These are phyloP conservation scores for Fallopia convolvulus DNA, from an alignment of 148 eudicot species.

Conservation along the genomic window DNA sequence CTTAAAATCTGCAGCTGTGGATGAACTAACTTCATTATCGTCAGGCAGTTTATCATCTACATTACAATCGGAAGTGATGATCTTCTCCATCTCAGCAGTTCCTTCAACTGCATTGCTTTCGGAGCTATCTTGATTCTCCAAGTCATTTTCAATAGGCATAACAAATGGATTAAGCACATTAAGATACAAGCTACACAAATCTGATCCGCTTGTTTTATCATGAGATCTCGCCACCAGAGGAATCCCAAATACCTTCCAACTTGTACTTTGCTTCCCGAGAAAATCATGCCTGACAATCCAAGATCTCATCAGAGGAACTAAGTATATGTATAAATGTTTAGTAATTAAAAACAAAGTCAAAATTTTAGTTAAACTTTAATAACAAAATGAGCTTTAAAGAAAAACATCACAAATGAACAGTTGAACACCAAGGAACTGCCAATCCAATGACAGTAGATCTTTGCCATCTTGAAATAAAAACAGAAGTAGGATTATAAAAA, in stretches of 20 bases:
- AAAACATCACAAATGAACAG: background rate
- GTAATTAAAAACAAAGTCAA: background rate
- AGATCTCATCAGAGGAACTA: conserved; percentile 9
- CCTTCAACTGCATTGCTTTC: conserved; percentile 26
- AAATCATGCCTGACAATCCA: conserved; percentile 41
- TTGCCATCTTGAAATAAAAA: background rate
- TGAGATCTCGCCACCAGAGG: conserved; percentile 60
- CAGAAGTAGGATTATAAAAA: background rate
- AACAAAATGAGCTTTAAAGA: background rate
- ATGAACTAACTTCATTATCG: conserved; percentile 17
- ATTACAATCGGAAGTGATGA: conserved; percentile 18
- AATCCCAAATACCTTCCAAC: conserved; percentile 81
- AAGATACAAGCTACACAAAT: conserved; percentile 46
- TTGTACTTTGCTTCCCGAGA: conserved; percentile 41
- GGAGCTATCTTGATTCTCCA: conserved; percentile 25
- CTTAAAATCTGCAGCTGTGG: conserved; percentile 38
- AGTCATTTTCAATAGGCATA: conserved; percentile 28
- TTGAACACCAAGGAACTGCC: background rate
- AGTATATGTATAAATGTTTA: background rate
- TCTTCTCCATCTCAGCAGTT: conserved; percentile 22
- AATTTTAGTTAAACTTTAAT: background rate
- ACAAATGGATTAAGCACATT: conserved; percentile 57
- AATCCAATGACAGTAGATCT: background rate
- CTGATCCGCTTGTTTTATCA: conserved; percentile 47
- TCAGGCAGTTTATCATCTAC: conserved; percentile 27